Percentiles rank a stretch among this genome's conserved stretches.
Evolutionary conservation across 2,329 filamentous ascomycete genomes (phyloP).

Genomic region (Aureobasidium namibiae): DNA sequence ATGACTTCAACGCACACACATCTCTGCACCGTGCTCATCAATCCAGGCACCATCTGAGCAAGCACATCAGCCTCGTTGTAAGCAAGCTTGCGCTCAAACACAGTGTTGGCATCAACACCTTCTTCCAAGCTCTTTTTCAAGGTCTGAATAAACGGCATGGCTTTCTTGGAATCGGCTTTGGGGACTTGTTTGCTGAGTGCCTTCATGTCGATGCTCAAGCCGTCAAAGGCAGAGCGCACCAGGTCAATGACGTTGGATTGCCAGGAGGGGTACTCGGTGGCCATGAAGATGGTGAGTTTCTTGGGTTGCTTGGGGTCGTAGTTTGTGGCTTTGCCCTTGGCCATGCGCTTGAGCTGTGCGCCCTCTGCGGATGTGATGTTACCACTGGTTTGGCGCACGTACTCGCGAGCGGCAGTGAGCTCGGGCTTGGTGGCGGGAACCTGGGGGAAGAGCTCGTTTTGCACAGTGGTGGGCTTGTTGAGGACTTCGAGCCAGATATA

Average conservation of each 20-base stretch:
- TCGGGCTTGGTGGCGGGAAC: conserved; percentile 57
- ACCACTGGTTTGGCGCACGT: conserved; percentile 64
- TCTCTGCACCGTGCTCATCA: conserved; percentile 66
- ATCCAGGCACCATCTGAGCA: conserved; percentile 65
- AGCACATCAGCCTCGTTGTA: conserved; percentile 80
- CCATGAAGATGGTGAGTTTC: conserved; percentile 79
- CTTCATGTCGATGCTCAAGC: conserved; percentile 66
- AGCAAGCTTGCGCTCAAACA: conserved; percentile 74
- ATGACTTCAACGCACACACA: conserved; percentile 66
- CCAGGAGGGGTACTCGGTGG: conserved; percentile 76
- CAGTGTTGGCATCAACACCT: conserved; percentile 51
- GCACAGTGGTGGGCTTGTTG: conserved; percentile 64
- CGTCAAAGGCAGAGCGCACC: conserved; percentile 62
- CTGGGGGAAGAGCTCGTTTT: conserved; percentile 67
- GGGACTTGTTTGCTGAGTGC: conserved; percentile 67
- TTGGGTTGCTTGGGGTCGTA: conserved; percentile 92
- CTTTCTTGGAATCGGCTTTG: conserved; percentile 92
- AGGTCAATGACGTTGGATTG: conserved; percentile 84
- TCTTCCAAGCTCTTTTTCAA: conserved; percentile 73
- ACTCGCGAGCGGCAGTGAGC: conserved; percentile 72
- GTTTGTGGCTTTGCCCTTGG: conserved; percentile 76
- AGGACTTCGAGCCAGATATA: conserved; percentile 91
- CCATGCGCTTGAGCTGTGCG: conserved; percentile 75
- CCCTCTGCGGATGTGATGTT: conserved; percentile 83
- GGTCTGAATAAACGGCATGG: conserved; percentile 89